Evolutionary conservation across 441 rosid genomes (phyloP).

Genomic region (Arabidopsis hybrid): DNA sequence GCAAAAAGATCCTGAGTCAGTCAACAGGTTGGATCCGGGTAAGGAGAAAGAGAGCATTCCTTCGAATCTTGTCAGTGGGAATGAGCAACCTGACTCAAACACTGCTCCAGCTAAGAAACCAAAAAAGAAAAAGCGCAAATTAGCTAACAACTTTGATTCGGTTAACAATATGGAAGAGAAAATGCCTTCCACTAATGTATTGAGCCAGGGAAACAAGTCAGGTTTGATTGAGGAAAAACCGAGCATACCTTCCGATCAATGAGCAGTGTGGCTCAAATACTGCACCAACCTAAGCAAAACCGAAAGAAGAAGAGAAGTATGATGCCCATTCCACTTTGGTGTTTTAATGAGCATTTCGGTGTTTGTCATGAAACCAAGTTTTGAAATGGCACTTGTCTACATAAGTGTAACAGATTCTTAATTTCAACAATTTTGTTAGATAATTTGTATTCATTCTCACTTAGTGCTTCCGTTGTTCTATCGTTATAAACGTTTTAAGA

Average conservation of each 20-base stretch:
- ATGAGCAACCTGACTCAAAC: slow-evolving; percentile 23
- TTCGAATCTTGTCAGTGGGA: not conserved
- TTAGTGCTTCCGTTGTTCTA: not conserved
- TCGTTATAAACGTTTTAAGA: not conserved
- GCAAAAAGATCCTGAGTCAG: slow-evolving; percentile 18
- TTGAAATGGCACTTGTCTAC: not conserved
- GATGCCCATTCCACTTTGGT: slow-evolving; percentile 1
- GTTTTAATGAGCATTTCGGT: not conserved
- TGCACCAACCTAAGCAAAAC: not conserved
- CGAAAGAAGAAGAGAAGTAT: slow-evolving; percentile 22
- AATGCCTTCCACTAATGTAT: slow-evolving; percentile 5
- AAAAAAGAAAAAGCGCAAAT: slow-evolving; percentile 26
- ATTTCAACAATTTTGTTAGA: slow-evolving; percentile 18
- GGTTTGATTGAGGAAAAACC: too few species aligned
- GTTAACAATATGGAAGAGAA: slow-evolving; percentile 21
- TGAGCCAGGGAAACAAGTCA: too few species aligned
- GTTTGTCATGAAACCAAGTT: not conserved
- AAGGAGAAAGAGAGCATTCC: slow-evolving; percentile 23
- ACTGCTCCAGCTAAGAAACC: slow-evolving; percentile 23
- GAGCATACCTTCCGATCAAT: too few species aligned
- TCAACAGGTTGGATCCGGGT: slow-evolving; percentile 24
- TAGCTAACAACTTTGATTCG: slow-evolving; percentile 8
- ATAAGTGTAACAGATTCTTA: not conserved
- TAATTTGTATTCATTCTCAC: too few species aligned
- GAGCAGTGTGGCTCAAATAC: too few species aligned